Evolutionary conservation across 495 filamentous ascomycete genomes (phyloP).

Genomic region (Polyplosphaeria fusca): DNA sequence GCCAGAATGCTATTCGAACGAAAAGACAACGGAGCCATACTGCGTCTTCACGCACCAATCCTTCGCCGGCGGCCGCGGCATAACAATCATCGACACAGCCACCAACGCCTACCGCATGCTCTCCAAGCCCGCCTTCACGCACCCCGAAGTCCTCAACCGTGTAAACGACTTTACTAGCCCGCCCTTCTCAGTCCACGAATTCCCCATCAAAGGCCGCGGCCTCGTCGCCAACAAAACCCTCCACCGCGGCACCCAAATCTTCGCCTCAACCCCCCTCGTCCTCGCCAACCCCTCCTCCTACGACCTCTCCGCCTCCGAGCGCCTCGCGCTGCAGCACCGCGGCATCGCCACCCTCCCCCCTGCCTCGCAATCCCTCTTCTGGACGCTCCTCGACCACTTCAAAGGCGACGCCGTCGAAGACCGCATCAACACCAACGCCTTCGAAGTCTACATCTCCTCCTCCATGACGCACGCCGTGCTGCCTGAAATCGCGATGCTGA

Average conservation of each 20-base stretch:
- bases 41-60: constrained; percentile 20
- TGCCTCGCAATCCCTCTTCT: constrained; percentile 12
- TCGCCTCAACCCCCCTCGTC: constrained; percentile 22
- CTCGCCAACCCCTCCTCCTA: constrained; percentile 20
- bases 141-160: neutral
- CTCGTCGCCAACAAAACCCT: constrained; percentile 26
- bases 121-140: constrained; percentile 12
- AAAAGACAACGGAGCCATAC: constrained; percentile 16
- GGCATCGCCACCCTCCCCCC: constrained; percentile 15
- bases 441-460: constrained; percentile 24
- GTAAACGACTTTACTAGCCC: constrained; percentile 17
- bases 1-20: constrained; percentile 25
- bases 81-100: constrained; percentile 16
- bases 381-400: constrained; percentile 21
- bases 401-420: constrained; percentile 28
- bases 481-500: constrained; percentile 26
- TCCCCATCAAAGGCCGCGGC: constrained; percentile 27
- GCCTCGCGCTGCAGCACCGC: constrained; percentile 8
- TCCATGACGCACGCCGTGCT: constrained; percentile 14
- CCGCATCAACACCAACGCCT: constrained; percentile 31
- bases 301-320: constrained; percentile 11
- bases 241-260: constrained; percentile 26
- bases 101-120: constrained; percentile 14
- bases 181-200: constrained; percentile 8
- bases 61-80: constrained; percentile 19